phyloP scores from a whole-genome alignment of 1,284 basidiomycete species.

The Golubevia sp. region DNA sequence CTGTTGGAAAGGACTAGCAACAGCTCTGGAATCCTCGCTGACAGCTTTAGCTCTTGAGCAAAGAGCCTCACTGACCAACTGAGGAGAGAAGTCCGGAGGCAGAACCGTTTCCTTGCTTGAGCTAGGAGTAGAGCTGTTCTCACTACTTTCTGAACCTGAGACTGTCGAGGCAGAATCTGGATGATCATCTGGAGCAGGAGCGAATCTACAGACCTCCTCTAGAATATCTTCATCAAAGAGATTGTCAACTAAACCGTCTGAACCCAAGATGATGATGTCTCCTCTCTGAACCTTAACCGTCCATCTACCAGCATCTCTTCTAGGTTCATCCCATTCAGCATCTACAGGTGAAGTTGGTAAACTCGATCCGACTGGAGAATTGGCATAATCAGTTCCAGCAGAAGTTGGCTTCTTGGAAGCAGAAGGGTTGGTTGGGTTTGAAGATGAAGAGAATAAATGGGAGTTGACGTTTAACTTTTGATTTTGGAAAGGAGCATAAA shows the following conservation, averaged over 20 bases:
- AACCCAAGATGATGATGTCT: constrained; percentile 86
- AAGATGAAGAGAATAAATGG: too few species aligned
- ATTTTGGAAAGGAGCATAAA: too few species aligned
- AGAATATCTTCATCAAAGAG: constrained; percentile 93
- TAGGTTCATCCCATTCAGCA: constrained; percentile 47
- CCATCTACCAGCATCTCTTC: constrained; percentile 71
- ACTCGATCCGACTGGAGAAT: too few species aligned
- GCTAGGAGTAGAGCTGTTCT: neutral
- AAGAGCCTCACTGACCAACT: constrained; percentile 66
- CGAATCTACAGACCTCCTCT: constrained; percentile 79
- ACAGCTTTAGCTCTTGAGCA: constrained; percentile 65
- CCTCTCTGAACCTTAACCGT: constrained; percentile 79
- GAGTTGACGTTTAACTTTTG: too few species aligned
- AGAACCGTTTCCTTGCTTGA: too few species aligned
- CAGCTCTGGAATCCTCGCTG: constrained; percentile 64
- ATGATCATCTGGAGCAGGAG: constrained; percentile 47
- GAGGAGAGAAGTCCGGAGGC: constrained; percentile 62
- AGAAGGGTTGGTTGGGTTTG: too few species aligned
- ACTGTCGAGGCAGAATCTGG: neutral
- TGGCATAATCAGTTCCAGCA: too few species aligned
- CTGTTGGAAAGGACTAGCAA: constrained; percentile 66
- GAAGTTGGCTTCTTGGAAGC: too few species aligned
- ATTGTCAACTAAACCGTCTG: constrained; percentile 90
- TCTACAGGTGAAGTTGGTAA: constrained; percentile 2
- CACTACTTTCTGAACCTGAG: neutral